Evolutionary conservation across 495 filamentous ascomycete species (phyloP).

Genomic region (Neurospora intermedia): DNA sequence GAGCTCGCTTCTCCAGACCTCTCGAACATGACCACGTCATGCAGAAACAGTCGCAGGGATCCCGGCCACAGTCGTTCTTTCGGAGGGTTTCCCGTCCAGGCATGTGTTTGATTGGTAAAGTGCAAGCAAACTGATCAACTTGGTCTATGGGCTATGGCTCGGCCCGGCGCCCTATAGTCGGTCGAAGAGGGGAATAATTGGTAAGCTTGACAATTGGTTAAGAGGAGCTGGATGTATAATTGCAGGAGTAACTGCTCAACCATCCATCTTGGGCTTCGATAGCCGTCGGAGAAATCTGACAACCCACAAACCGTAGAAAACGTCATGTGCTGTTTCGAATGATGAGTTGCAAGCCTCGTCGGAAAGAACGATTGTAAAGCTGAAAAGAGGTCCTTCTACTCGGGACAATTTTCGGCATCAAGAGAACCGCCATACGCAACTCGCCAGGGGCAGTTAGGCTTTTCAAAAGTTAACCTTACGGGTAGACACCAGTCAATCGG

Average conservation of each 20-base stretch:
- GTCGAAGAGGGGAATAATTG: background rate
- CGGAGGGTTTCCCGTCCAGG: conserved; percentile 4
- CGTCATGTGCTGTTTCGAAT: background rate
- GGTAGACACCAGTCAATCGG: background rate
- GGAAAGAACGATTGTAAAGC: background rate
- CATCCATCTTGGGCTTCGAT: background rate
- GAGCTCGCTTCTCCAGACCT: background rate
- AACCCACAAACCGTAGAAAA: background rate
- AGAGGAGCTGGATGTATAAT: background rate
- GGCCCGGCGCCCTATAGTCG: background rate
- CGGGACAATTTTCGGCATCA: conserved; percentile 8
- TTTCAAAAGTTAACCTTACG: background rate
- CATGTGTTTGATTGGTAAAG: background rate
- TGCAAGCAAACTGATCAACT: background rate
- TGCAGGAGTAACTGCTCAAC: background rate
- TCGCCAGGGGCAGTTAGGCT: background rate
- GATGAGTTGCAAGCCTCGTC: background rate
- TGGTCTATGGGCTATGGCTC: background rate
- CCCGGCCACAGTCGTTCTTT: conserved; percentile 1
- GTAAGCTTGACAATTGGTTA: background rate
- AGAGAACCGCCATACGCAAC: background rate
- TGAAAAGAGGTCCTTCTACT: conserved; percentile 2
- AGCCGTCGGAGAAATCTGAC: background rate
- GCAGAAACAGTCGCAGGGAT: conserved; percentile 1
- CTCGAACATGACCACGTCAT: conserved; percentile 12